phyloP scores from a whole-genome alignment of 2,329 filamentous ascomycete genomes.

The Incumbomyces lentus region DNA sequence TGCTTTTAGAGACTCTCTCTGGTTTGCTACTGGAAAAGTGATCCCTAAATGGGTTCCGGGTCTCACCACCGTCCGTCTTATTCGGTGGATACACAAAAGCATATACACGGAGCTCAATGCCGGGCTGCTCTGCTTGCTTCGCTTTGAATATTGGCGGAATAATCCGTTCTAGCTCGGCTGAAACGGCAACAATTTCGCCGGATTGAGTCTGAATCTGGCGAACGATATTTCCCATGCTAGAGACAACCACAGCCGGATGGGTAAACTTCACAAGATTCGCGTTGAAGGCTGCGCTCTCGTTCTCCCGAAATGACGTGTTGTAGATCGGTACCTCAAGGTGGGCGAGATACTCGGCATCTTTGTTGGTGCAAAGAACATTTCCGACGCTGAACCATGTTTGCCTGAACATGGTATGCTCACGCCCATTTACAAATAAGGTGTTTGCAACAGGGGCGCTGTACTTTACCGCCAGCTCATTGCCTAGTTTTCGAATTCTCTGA shows the following conservation, averaged over 20 bases:
- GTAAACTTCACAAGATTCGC: slow-evolving; percentile 12
- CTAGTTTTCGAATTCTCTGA: background rate
- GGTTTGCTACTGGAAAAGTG: background rate
- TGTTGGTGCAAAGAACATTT: background rate
- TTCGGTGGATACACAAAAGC: slow-evolving; percentile 12
- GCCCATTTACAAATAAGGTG: slow-evolving; percentile 20
- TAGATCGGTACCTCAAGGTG: slow-evolving; percentile 1
- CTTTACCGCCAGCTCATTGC: background rate
- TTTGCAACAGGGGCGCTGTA: slow-evolving; percentile 15
- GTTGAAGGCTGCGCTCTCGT: background rate
- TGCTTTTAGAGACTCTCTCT: background rate
- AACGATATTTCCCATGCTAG: slow-evolving; percentile 21
- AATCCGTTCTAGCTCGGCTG: slow-evolving; percentile 16
- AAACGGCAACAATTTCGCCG: slow-evolving; percentile 13
- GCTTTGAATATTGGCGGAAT: slow-evolving; percentile 4
- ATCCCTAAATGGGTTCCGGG: background rate
- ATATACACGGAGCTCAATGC: slow-evolving; percentile 5
- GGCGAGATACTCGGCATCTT: background rate
- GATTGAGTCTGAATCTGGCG: slow-evolving; percentile 13
- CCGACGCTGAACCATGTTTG: slow-evolving; percentile 10
- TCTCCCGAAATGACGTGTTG: background rate
- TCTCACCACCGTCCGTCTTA: background rate
- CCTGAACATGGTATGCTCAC: slow-evolving; percentile 13
- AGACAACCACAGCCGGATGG: slow-evolving; percentile 10
- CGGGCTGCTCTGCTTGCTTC: background rate